Evolutionary conservation across 2,329 filamentous ascomycete genomes (phyloP).

Genomic region (Fusarium algeriense): DNA sequence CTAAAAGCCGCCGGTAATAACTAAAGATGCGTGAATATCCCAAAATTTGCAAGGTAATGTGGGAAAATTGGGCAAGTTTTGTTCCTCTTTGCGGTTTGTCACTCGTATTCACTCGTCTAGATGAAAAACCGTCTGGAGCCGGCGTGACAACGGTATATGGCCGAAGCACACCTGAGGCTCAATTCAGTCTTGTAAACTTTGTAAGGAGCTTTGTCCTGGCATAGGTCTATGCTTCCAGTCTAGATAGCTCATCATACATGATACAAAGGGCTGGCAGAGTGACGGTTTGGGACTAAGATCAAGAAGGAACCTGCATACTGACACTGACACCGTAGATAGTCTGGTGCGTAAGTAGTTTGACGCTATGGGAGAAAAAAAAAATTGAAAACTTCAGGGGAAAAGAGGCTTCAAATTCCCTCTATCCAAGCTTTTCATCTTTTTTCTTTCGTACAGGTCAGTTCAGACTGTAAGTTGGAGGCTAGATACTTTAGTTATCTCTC

Average conservation of each 20-base stretch:
- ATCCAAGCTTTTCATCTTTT: slow-evolving; percentile 11
- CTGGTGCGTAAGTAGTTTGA: slow-evolving; percentile 31
- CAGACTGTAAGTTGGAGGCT: slow-evolving; percentile 2
- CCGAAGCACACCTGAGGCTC: slow-evolving; percentile 32
- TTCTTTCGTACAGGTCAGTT: slow-evolving; percentile 15
- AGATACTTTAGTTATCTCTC: slow-evolving; percentile 3
- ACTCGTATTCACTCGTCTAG: slow-evolving; percentile 9
- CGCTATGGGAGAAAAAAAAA: slow-evolving; percentile 30
- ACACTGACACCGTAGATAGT: slow-evolving; percentile 29
- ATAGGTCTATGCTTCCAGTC: slow-evolving; percentile 31
- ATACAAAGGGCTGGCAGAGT: slow-evolving; percentile 24
- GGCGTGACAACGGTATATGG: slow-evolving; percentile 12
- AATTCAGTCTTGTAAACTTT: slow-evolving; percentile 27
- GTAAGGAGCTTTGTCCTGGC: slow-evolving; percentile 25
- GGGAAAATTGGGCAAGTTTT: slow-evolving; percentile 30
- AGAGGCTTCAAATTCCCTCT: slow-evolving; percentile 25
- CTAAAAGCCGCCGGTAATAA: slow-evolving; percentile 31
- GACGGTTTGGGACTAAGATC: slow-evolving; percentile 42
- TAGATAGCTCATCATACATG: slow-evolving; percentile 36
- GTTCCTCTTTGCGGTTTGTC: slow-evolving; percentile 19
- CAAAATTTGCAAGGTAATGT: slow-evolving; percentile 21
- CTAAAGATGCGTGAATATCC: slow-evolving; percentile 32
- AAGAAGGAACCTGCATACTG: slow-evolving; percentile 41
- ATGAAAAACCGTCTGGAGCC: background rate
- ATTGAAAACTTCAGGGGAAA: slow-evolving; percentile 31